Base-by-base conservation (phyloP, 2,329 filamentous ascomycete genomes). In the Apiospora rasikravindrae region DNA sequence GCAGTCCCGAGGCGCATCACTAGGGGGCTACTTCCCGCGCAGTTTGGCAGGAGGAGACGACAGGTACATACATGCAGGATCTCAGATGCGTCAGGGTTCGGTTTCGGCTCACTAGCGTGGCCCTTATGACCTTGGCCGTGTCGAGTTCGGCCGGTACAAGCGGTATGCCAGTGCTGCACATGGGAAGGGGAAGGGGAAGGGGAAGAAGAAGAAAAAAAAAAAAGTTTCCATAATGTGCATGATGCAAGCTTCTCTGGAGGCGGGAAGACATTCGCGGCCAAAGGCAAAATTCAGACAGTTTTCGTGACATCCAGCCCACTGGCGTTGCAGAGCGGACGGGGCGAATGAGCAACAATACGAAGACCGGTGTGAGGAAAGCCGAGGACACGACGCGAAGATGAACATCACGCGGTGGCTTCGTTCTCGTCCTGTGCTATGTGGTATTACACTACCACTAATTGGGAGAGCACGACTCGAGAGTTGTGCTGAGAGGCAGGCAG, bases 1-100 rank as follows among this genome's bases (percentile, higher is more conserved):
- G 57, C 33, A 64, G 57, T 64, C 19, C 33, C 33, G 57, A 64
- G 57, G 57, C 57, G 57, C 57, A 64, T n/a, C 57, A 40, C 57
- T 40, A 64, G 57, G 13, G 33, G 57, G 57, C 57, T 64, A 64
- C 57, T 40, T 64, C 19, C 57, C 57, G 57, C 33, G 33, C 51
- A 57, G 26, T 40, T 40, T 40, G 57, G 57, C 57, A 64, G 33
- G 19, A 64, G 57, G n/a, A 64, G 57, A 40, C 33, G 57, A 37
- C 33, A 64, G 40, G 57, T 49, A 49, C 47, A 24, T 37, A n/a
- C 53, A n/a, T 64, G 57, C 57, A 64, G 57, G 22, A 64, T 64
- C 57, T 64, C 33, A 40, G 33, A 64, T 37, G 33, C 33, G 33
- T 64, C 57, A 40, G 33, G 33, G 57, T 64, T 64, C 57, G 33